Percentiles rank a stretch among this genome's conserved stretches.
Evolutionary conservation across 257 asterid species (phyloP).

Genomic region (Ocimum tenuiflorum): DNA sequence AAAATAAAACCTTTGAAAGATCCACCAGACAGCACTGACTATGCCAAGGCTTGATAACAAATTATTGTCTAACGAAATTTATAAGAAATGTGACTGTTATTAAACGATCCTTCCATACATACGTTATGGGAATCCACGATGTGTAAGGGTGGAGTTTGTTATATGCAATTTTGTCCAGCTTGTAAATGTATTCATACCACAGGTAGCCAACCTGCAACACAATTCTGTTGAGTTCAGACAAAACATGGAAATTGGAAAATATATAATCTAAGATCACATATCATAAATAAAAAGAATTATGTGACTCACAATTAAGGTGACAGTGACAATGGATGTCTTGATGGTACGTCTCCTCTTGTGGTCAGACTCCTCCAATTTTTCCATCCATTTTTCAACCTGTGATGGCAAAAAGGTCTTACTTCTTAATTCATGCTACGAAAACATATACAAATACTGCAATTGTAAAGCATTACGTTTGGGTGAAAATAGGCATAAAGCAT

Average conservation of each 20-base stretch:
- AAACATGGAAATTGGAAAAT: not conserved
- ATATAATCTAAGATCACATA: not conserved
- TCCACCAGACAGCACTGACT: conserved; percentile 1
- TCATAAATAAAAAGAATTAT: not conserved
- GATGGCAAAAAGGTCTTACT: conserved; percentile 13
- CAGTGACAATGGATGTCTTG: conserved; percentile 50
- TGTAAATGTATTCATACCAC: conserved; percentile 87
- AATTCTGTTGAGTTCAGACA: conserved; percentile 4
- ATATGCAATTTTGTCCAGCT: conserved; percentile 80
- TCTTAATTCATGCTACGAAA: conserved; percentile 7
- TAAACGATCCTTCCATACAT: conserved; percentile 19
- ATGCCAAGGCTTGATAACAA: conserved; percentile 4
- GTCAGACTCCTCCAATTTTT: conserved; percentile 85
- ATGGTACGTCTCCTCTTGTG: conserved; percentile 61
- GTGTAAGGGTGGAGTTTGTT: conserved; percentile 97
- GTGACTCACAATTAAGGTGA: conserved; percentile 51
- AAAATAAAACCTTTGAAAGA: conserved; percentile 1
- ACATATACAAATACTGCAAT: not conserved
- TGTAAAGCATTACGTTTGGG: conserved; percentile 57
- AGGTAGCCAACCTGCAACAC: conserved; percentile 49
- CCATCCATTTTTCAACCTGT: conserved; percentile 96
- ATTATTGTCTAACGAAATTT: not conserved
- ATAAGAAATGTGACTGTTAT: not conserved
- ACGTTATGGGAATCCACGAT: conserved; percentile 98
- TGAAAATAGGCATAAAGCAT: conserved; percentile 92